Percentiles rank a stretch among this genome's conserved stretches.
Conservation (phyloP, 1,284 basidiomycete genomes). For the Ustilago tritici region DNA sequence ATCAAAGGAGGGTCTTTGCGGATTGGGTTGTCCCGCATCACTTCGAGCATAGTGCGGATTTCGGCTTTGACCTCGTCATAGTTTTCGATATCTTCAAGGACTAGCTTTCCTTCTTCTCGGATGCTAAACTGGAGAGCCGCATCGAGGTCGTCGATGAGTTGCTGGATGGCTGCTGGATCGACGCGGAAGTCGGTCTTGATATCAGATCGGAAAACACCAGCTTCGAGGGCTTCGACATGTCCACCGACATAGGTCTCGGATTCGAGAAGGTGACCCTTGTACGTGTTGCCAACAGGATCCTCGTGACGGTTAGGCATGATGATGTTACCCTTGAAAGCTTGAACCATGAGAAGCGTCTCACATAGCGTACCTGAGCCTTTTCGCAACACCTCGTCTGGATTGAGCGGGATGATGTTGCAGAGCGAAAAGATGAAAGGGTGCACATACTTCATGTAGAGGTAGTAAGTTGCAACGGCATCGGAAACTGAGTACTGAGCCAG, state of each 20-base stretch:
- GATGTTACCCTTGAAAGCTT: slow-evolving; percentile 89
- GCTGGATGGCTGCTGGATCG: slow-evolving; percentile 84
- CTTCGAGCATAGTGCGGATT: slow-evolving; percentile 83
- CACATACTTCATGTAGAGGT: slow-evolving; percentile 99
- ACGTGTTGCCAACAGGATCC: slow-evolving; percentile 90
- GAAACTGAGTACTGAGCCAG: slow-evolving; percentile 99
- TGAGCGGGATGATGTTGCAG: slow-evolving; percentile 98
- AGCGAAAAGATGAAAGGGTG: slow-evolving; percentile 99
- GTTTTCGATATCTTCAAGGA: slow-evolving; percentile 88
- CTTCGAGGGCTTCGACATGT: slow-evolving; percentile 97
- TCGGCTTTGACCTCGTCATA: slow-evolving; percentile 90
- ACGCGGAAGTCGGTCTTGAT: slow-evolving; percentile 96
- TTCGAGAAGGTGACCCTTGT: slow-evolving; percentile 92
- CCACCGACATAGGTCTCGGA: slow-evolving; percentile 99
- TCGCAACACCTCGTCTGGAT: slow-evolving; percentile 93
- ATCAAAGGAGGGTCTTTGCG: slow-evolving; percentile 93
- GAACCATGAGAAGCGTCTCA: slow-evolving; percentile 98
- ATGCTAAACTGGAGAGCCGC: slow-evolving; percentile 90
- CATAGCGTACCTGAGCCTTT: slow-evolving; percentile 97
- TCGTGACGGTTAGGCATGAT: slow-evolving; percentile 99
- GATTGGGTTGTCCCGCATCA: slow-evolving; percentile 89
- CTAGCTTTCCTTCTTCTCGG: slow-evolving; percentile 84
- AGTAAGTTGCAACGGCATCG: slow-evolving; percentile 99
- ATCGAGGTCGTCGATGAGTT: slow-evolving; percentile 95
- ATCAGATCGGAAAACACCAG: slow-evolving; percentile 97